Base-by-base conservation (phyloP, 2,329 filamentous ascomycete species). In the Pezicula radicicola region DNA sequence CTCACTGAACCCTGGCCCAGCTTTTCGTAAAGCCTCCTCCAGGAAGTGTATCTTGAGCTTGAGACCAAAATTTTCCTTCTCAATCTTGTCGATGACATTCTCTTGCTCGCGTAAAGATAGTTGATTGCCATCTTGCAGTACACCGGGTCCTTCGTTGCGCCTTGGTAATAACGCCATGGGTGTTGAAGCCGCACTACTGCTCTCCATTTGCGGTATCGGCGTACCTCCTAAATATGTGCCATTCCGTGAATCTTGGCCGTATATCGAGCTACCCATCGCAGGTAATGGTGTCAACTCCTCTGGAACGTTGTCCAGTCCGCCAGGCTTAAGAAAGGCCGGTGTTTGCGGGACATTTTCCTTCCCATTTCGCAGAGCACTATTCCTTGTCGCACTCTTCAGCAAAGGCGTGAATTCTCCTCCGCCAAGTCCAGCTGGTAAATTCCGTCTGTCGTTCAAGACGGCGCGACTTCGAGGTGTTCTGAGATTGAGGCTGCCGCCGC, bases 21-120 rank as follows among this genome's bases (percentile, higher is more conserved):
- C 84, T 68, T 95, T 96, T 49, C 87, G 83, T 46, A 99, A 73
- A 13, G 90, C 89, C 61, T 97, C 91, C 68, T 99, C 91, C 51
- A 99, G 79, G 68, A 96, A 99, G 70, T 97, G 91, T 49, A 97
- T 96, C 70, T 96, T 97, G 61, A 97, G 80, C 71, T 97, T 97
- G 49, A 99, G 78, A 21, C 91, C 91, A 67, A 97, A 99, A 66
- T 99, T 99, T 66, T 97, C 94, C 75, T 99, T 99, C 67, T 97
- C 91, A 62, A 99, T 93, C 66, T 89, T 89, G 72, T 97, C 90
- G 61, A 99, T 93, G 60, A 94, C 88, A 61, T 91, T 91, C 71
- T 97, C 94, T 70, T 99, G 94, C 67, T 99, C 94, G 55, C 91
- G 86, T 52, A 99, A 72, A 1, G 94, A 96, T 61, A 97, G 79